A percentile compares a stretch with the other conserved stretches of the same genome.
phyloP scores from a whole-genome alignment of 441 rosid species.

The Gossypium davidsonii region DNA sequence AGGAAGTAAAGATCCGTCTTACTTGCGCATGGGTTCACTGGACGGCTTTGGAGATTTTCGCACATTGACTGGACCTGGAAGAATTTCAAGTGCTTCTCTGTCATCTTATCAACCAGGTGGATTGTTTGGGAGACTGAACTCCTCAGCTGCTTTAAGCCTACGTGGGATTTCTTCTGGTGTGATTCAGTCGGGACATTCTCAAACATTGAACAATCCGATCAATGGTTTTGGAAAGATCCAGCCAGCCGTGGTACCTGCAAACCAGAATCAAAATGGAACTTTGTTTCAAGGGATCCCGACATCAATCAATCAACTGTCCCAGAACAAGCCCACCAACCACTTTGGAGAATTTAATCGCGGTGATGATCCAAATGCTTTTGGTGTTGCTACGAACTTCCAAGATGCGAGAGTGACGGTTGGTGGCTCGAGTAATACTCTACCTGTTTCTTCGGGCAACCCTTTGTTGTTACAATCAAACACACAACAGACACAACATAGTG shows the following conservation, averaged over 20 bases:
- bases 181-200: constrained; percentile 41
- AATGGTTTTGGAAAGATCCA: constrained; percentile 44
- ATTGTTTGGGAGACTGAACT: constrained; percentile 56
- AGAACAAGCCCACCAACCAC: constrained; percentile 35
- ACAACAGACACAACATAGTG: constrained; percentile 29
- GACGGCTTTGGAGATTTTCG: constrained; percentile 62
- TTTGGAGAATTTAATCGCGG: constrained; percentile 40
- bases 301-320: constrained; percentile 41
- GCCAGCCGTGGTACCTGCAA: constrained; percentile 33
- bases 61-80: constrained; percentile 46
- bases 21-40: constrained; percentile 42
- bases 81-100: constrained; percentile 33
- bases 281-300: constrained; percentile 46
- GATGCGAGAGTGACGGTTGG: constrained; percentile 33
- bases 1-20: constrained; percentile 57
- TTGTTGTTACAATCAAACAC: constrained; percentile 30
- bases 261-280: constrained; percentile 36
- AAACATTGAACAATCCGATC: constrained; percentile 34
- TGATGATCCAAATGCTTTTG: constrained; percentile 27
- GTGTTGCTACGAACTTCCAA: constrained; percentile 29
- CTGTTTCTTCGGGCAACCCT: constrained; percentile 36
- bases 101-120: constrained; percentile 48
- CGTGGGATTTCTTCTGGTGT: constrained; percentile 59
- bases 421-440: constrained; percentile 35
- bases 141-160: constrained; percentile 47